phyloP scores from a whole-genome alignment of 2,329 filamentous ascomycete genomes.

The Cordyceps farinosa region DNA sequence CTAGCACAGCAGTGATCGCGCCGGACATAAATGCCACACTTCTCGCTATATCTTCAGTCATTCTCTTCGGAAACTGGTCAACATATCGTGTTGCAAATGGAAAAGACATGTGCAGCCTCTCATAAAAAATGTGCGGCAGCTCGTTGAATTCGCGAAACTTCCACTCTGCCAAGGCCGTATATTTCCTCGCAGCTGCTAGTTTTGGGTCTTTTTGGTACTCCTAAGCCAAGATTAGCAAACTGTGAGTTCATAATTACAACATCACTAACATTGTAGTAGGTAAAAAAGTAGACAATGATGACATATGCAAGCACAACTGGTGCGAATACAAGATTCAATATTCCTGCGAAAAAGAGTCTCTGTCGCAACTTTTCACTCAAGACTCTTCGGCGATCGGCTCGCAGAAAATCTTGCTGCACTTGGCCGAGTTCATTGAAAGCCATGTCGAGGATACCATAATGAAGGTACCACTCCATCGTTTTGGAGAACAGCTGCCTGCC shows the following conservation, averaged over 20 bases:
- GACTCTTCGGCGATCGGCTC: conserved; percentile 72
- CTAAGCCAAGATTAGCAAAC: conserved; percentile 36
- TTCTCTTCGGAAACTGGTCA: conserved; percentile 94
- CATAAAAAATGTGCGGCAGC: conserved; percentile 84
- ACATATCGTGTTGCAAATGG: conserved; percentile 90
- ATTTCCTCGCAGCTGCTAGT: conserved; percentile 75
- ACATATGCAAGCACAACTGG: conserved; percentile 87
- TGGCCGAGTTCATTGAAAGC: conserved; percentile 89
- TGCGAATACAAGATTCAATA: conserved; percentile 81
- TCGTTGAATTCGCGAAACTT: conserved; percentile 99
- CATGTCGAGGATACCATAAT: conserved; percentile 87
- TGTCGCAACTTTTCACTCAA: conserved; percentile 74
- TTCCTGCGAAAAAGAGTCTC: conserved; percentile 76
- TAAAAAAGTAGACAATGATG: conserved; percentile 86
- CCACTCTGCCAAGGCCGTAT: conserved; percentile 93
- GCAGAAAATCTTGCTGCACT: conserved; percentile 80
- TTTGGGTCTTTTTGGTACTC: conserved; percentile 95
- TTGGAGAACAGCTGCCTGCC: conserved; percentile 81
- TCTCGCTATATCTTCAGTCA: conserved; percentile 78
- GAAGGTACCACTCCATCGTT: conserved; percentile 87
- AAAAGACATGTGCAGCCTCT: conserved; percentile 89
- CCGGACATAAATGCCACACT: conserved; percentile 87
- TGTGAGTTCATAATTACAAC: not conserved
- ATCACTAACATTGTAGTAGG: conserved; percentile 76
- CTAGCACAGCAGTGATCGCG: conserved; percentile 80